A percentile compares a stretch with the other conserved stretches of the same genome.
phyloP scores from a whole-genome alignment of 441 rosid species.

The Euphorbia schlechtendalii region DNA sequence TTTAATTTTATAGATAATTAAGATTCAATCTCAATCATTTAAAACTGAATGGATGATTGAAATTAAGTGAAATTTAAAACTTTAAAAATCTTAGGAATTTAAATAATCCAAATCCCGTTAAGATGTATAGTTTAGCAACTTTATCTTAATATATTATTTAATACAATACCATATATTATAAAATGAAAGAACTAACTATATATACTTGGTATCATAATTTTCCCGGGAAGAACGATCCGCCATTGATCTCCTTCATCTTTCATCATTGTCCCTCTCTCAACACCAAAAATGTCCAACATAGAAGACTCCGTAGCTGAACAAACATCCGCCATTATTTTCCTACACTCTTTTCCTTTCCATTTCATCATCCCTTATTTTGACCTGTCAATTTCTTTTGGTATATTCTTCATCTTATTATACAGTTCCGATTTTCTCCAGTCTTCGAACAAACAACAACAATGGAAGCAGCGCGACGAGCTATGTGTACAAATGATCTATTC shows the following conservation, averaged over 20 bases:
- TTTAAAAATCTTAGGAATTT: no score
- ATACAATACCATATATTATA: not conserved
- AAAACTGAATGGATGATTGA: no score
- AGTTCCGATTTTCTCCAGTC: not conserved
- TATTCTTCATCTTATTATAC: not conserved
- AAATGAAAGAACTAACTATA: no score
- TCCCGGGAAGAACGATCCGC: slow-evolving; percentile 10
- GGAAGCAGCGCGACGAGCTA: slow-evolving; percentile 20
- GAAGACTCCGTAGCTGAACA: no score
- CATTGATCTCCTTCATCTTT: not conserved
- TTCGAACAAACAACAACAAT: slow-evolving; percentile 5
- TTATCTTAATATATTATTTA: no score
- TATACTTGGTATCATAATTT: not conserved
- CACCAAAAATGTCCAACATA: not conserved
- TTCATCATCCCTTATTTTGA: not conserved
- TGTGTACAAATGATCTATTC: slow-evolving; percentile 27
- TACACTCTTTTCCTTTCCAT: not conserved
- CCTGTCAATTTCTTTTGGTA: not conserved
- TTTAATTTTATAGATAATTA: no score
- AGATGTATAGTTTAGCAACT: no score
- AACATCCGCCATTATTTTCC: no score
- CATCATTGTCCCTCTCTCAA: not conserved
- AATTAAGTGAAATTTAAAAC: no score
- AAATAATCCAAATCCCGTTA: no score
- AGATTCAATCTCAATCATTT: no score